Conservation (phyloP, 2,329 filamentous ascomycete genomes). For the Macroventuria anomochaeta region DNA sequence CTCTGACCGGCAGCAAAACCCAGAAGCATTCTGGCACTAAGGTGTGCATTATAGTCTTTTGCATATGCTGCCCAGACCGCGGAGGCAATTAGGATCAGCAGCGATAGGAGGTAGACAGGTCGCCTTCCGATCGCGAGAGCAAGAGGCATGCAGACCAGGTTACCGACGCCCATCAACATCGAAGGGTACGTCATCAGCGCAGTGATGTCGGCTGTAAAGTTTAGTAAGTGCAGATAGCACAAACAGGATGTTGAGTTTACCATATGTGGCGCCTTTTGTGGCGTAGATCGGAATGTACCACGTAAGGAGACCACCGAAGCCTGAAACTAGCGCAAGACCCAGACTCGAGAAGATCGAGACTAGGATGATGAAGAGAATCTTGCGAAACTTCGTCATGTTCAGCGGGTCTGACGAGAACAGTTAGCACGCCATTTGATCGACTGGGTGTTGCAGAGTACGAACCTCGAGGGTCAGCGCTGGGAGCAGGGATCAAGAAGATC, state of each 20-base stretch:
- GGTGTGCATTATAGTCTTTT: constrained; percentile 40
- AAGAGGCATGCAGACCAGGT: constrained; percentile 28
- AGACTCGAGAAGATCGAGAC: constrained; percentile 48
- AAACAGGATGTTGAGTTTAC: background rate
- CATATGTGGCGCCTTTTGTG: constrained; percentile 45
- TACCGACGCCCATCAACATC: constrained; percentile 36
- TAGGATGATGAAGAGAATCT: constrained; percentile 37
- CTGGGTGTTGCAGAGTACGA: background rate
- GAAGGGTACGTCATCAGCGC: constrained; percentile 37
- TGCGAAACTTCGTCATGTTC: constrained; percentile 38
- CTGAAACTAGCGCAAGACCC: constrained; percentile 50
- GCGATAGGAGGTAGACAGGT: constrained; percentile 27
- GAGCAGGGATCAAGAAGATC: constrained; percentile 35
- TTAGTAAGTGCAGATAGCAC: background rate
- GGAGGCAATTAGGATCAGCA: constrained; percentile 20
- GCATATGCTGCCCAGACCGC: constrained; percentile 21
- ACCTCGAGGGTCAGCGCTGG: constrained; percentile 41
- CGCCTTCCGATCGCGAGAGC: constrained; percentile 31
- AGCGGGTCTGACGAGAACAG: constrained; percentile 36
- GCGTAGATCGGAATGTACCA: constrained; percentile 53
- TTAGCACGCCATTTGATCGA: constrained; percentile 9
- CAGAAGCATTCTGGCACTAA: constrained; percentile 49
- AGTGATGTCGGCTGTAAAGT: constrained; percentile 47
- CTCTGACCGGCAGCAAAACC: constrained; percentile 53
- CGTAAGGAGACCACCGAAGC: constrained; percentile 51